Conservation (phyloP, 2,329 filamentous ascomycete genomes). For the Anthostomella pinea region DNA sequence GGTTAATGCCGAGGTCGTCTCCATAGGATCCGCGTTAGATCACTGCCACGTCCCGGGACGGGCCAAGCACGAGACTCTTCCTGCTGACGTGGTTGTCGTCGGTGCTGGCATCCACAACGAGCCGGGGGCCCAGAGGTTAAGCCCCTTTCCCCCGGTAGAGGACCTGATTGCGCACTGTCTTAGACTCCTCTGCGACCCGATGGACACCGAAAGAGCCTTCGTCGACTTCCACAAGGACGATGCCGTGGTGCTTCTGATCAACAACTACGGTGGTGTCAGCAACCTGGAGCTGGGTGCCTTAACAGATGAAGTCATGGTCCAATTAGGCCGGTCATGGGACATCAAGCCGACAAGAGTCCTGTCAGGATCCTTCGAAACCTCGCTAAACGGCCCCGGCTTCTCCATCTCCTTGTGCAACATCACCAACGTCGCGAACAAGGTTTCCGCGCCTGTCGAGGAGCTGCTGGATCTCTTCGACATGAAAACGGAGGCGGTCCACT, state of each 20-base stretch:
- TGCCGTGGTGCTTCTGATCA: slow-evolving; percentile 50
- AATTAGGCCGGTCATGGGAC: slow-evolving; percentile 34
- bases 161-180: slow-evolving; percentile 46
- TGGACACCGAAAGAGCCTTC: slow-evolving; percentile 54
- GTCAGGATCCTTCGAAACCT: slow-evolving; percentile 48
- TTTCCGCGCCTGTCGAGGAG: slow-evolving; percentile 27
- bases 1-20: slow-evolving; percentile 59
- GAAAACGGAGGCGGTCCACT: slow-evolving; percentile 48
- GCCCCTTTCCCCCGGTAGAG: slow-evolving; percentile 39
- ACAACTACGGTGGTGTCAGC: slow-evolving; percentile 56
- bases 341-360: slow-evolving; percentile 47
- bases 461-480: slow-evolving; percentile 47
- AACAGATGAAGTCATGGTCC: slow-evolving; percentile 39
- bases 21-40: slow-evolving; percentile 65
- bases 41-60: slow-evolving; percentile 72
- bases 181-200: slow-evolving; percentile 47
- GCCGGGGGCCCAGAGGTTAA: slow-evolving; percentile 37
- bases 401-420: slow-evolving; percentile 54
- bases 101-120: slow-evolving; percentile 58
- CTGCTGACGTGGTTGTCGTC: slow-evolving; percentile 36
- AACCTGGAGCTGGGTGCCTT: slow-evolving; percentile 54
- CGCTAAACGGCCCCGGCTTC: slow-evolving; percentile 54
- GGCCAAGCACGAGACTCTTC: slow-evolving; percentile 45
- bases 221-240: slow-evolving; percentile 42
- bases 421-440: slow-evolving; percentile 31